Conservation (phyloP, 129 eudicot genomes). For the Pittosporum tobira region DNA sequence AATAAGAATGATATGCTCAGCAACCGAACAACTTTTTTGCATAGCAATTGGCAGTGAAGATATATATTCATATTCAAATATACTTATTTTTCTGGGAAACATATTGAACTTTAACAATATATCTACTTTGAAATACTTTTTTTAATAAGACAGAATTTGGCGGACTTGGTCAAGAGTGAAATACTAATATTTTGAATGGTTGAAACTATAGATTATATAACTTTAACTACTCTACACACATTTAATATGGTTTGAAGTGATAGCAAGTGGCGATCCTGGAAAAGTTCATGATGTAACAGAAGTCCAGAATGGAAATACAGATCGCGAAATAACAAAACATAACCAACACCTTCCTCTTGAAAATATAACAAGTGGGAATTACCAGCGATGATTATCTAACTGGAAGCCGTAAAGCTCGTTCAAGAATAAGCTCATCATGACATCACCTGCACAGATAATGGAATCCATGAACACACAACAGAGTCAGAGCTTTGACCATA, state of each 20-base stretch:
- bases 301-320: not conserved
- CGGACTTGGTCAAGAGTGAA: too few relatives aligned
- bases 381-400: slow-evolving; percentile 91
- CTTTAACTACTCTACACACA: too few relatives aligned
- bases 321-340: not conserved
- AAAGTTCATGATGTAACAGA: not conserved
- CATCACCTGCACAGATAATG: slow-evolving; percentile 55
- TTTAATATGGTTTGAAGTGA: not conserved
- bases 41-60: not conserved
- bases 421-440: slow-evolving; percentile 86
- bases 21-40: not conserved
- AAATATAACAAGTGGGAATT: slow-evolving; percentile 10
- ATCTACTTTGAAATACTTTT: not conserved
- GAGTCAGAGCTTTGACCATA: slow-evolving; percentile 1
- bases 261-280: not conserved
- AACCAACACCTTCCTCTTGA: not conserved
- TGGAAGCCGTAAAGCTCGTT: slow-evolving; percentile 94
- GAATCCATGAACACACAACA: slow-evolving; percentile 11
- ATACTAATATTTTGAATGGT: not conserved
- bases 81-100: not conserved
- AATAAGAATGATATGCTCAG: slow-evolving; percentile 8
- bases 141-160: too few relatives aligned
- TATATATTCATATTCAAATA: not conserved
- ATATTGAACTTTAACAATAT: too few relatives aligned
- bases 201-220: not conserved